Conservation (phyloP, 768 basidiomycete genomes). For the Calocybe gangraenosa region DNA sequence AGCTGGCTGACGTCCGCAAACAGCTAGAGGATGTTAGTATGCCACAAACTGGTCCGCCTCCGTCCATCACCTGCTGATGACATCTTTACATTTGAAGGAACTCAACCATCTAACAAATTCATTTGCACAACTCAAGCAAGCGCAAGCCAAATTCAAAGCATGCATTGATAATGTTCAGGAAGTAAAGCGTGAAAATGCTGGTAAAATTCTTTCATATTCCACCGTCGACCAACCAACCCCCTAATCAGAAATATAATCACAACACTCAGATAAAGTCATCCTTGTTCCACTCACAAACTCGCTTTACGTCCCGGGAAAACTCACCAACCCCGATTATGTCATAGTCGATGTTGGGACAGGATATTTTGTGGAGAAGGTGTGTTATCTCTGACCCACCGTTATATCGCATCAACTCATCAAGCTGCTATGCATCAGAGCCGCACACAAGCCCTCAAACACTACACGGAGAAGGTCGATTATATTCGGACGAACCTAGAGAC, state of each 20-base stretch:
- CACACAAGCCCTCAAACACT: slow-evolving; percentile 75
- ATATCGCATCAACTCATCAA: not conserved
- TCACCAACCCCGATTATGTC: slow-evolving; percentile 79
- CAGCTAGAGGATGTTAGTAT: slow-evolving; percentile 86
- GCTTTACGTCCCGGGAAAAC: slow-evolving; percentile 90
- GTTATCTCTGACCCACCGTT: slow-evolving; percentile 8
- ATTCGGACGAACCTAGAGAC: slow-evolving; percentile 81
- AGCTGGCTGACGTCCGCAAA: slow-evolving; percentile 83
- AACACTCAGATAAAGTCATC: slow-evolving; percentile 69
- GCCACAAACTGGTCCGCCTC: not conserved
- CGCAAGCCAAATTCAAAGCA: slow-evolving; percentile 86
- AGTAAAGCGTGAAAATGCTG: slow-evolving; percentile 65
- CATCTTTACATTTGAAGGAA: slow-evolving; percentile 54
- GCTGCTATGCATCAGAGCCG: slow-evolving; percentile 58
- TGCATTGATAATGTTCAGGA: slow-evolving; percentile 81
- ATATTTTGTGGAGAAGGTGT: slow-evolving; percentile 92
- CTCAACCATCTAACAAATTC: slow-evolving; percentile 87
- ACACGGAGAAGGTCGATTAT: slow-evolving; percentile 75
- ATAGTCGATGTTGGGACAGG: slow-evolving; percentile 96
- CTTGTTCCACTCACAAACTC: slow-evolving; percentile 93
- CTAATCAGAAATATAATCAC: not conserved
- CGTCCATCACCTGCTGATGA: slow-evolving; percentile 3
- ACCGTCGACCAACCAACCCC: not conserved
- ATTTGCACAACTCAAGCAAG: slow-evolving; percentile 88
- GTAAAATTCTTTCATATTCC: slow-evolving; percentile 27